phyloP scores from a whole-genome alignment of 2,329 filamentous ascomycete genomes.

The Hymenoscyphus fraxineus region DNA sequence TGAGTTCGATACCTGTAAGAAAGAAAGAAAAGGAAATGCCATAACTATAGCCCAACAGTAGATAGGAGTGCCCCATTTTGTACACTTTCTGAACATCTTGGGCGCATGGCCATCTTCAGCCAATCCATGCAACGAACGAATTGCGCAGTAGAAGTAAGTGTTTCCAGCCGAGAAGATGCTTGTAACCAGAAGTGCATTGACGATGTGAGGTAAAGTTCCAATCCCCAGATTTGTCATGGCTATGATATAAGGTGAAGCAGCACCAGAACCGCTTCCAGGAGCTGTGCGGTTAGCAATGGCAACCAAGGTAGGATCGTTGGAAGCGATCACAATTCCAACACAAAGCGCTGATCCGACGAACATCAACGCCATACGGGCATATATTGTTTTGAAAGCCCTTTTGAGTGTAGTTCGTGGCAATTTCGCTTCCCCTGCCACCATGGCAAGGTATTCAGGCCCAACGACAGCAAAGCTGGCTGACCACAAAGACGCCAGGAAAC shows the following conservation, averaged over 20 bases:
- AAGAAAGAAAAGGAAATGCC: conserved; percentile 62
- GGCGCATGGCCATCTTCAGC: conserved; percentile 65
- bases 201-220: conserved; percentile 59
- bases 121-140: conserved; percentile 66
- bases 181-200: conserved; percentile 52
- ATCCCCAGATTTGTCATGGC: conserved; percentile 68
- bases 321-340: conserved; percentile 63
- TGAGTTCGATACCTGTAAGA: conserved; percentile 59
- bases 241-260: conserved; percentile 44
- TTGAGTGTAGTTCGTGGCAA: conserved; percentile 62
- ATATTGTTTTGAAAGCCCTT: conserved; percentile 68
- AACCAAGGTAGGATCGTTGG: conserved; percentile 55
- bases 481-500: conserved; percentile 54
- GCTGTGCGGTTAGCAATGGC: conserved; percentile 36
- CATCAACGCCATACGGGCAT: conserved; percentile 67
- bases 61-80: conserved; percentile 50
- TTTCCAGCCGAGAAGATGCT: conserved; percentile 62
- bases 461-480: conserved; percentile 42
- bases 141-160: conserved; percentile 61
- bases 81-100: conserved; percentile 56
- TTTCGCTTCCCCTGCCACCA: conserved; percentile 66
- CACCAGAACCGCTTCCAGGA: conserved; percentile 43
- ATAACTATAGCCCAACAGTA: conserved; percentile 59
- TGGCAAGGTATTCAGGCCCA: conserved; percentile 58
- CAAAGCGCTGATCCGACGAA: conserved; percentile 66